These are phyloP conservation scores for Didymella segeticola DNA, from an alignment of 2,329 filamentous ascomycete genomes.

Conservation along the genomic window DNA sequence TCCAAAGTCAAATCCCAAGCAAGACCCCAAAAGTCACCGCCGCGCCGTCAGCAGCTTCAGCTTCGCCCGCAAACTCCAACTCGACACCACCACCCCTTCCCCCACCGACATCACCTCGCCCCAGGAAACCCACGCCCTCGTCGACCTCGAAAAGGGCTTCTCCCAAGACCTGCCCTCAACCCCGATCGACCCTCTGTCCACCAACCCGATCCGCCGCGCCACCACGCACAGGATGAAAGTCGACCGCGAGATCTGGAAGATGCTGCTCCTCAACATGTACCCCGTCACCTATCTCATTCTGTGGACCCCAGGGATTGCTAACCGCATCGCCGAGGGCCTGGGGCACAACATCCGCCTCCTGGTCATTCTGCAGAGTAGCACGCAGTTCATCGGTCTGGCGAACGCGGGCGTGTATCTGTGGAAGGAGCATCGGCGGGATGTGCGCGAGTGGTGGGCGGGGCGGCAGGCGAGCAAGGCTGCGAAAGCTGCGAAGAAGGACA, in stretches of 20 bases:
- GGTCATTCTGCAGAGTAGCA: conserved; percentile 23
- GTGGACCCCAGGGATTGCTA: conserved; percentile 43
- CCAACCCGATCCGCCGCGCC: neutral
- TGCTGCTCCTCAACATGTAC: conserved; percentile 45
- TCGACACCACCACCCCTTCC: neutral
- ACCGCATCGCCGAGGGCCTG: conserved; percentile 27
- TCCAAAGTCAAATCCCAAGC: too few species aligned
- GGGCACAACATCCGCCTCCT: conserved; percentile 17
- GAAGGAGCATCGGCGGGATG: conserved; percentile 24
- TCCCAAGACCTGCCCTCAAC: neutral
- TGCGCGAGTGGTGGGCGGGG: conserved; percentile 8
- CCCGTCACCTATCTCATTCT: conserved; percentile 44
- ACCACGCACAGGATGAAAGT: conserved; percentile 5
- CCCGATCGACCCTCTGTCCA: neutral
- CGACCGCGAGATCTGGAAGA: conserved; percentile 32
- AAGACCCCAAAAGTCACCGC: neutral
- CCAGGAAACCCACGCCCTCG: neutral
- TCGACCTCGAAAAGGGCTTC: conserved; percentile 8
- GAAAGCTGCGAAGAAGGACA: neutral
- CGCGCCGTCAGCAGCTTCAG: conserved; percentile 13
- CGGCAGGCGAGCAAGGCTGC: neutral
- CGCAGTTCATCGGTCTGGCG: conserved; percentile 30
- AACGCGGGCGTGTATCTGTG: conserved; percentile 30
- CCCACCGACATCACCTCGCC: neutral
- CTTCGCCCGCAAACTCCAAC: neutral